These are phyloP conservation scores for Trifolium pratense DNA, from an alignment of 306 rosid genomes.

Conservation along the genomic window DNA sequence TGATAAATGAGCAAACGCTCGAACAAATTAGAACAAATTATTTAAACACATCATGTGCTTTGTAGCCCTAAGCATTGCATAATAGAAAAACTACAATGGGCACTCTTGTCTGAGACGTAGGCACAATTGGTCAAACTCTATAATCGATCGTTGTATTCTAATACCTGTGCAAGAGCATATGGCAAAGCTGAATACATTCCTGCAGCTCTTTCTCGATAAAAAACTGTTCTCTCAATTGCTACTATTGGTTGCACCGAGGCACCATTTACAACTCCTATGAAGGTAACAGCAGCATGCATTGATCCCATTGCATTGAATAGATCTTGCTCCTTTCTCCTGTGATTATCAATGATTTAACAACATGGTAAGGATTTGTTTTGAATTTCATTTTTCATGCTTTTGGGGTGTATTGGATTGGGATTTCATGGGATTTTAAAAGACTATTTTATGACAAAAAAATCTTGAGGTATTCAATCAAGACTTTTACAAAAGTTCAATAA, in stretches of 20 bases:
- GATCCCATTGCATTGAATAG: slow-evolving; percentile 79
- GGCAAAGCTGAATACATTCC: slow-evolving; percentile 77
- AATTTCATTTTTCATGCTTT: neutral
- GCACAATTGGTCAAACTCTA: neutral
- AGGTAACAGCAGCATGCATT: slow-evolving; percentile 63
- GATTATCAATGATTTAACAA: neutral
- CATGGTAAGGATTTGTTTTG: neutral
- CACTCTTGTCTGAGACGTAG: neutral
- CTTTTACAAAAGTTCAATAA: too few species aligned
- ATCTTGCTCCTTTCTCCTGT: slow-evolving; percentile 58
- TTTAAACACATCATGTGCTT: neutral
- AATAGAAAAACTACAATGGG: neutral
- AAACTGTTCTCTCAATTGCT: slow-evolving; percentile 75
- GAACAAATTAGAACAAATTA: neutral
- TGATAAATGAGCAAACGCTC: neutral
- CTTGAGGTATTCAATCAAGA: too few species aligned
- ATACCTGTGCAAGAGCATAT: slow-evolving; percentile 42
- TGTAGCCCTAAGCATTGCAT: neutral
- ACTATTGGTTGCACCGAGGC: slow-evolving; percentile 72
- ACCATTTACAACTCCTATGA: slow-evolving; percentile 67
- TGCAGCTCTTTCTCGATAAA: slow-evolving; percentile 78
- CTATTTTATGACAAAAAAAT: too few species aligned
- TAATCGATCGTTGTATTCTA: neutral
- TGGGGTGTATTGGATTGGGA: too few species aligned
- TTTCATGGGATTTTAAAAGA: too few species aligned